Base-by-base conservation (phyloP, 2,329 filamentous ascomycete species). In the Phoma sp. region DNA sequence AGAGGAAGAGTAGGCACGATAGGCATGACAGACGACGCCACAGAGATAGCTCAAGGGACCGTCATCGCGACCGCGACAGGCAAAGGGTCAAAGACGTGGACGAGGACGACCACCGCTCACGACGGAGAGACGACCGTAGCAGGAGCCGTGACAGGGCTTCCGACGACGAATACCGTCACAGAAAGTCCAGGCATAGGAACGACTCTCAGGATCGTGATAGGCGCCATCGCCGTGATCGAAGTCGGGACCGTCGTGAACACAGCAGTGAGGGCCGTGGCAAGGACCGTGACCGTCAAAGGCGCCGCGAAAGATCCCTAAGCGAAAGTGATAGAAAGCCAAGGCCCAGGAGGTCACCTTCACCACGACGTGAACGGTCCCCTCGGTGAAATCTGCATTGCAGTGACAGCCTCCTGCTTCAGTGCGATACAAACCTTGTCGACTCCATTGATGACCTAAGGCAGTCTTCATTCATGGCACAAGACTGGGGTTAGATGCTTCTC, bases 1-100 rank as follows among this genome's bases (percentile, higher is more conserved):
- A 82, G 75, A 67, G 79, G 78, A 67, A 66, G 41, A 65, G 61
- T 40, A 46, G 42, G 40, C 46, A 55, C 8, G 65, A 72, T 1
- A 68, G 58, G 42, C 68, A 67, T 7, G 65, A 72, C 2, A 68
- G 58, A 40, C 68, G 68, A 7, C 59, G 68, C 40, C 61, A 57
- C 10, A 63, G 65, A 42, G 61, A 69, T 24, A 46, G 57, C 9
- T 70, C 68, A 14, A 62, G 42, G 49, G 63, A 70, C 10, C 65
- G 64, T 7, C 58, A 68, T 36, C 51, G 61, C 9, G 59, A 66
- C 14, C 59, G 52, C 4, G 60, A 65, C 5, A 61, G 40, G 47
- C 64, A 57, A 39, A 58, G 55, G 14, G 65, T 69, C 48, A 69
- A 65, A 44, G 59, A 67, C 14, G 40, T 14, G 4, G 60, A 56